Evolutionary conservation across 2,329 filamentous ascomycete species (phyloP), one percentile per base, ranked within the genome.

Genomic region (Leptoxyphium fumago): DNA sequence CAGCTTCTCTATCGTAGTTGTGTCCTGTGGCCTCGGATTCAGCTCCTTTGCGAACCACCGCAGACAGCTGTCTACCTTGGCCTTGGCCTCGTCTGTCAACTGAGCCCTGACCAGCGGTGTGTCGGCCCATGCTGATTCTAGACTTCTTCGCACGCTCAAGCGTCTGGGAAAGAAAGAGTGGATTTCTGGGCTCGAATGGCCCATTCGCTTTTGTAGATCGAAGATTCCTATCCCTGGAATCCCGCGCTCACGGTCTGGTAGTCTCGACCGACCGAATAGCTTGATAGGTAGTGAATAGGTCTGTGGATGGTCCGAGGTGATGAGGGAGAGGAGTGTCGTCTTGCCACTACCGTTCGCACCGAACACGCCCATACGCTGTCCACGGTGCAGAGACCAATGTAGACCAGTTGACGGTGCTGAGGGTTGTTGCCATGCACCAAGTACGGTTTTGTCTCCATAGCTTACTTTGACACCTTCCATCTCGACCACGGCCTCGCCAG

Each of bases 271-370:
- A 1, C 87, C 86, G 59, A 98, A 96, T 11, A 95, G 71, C 52
- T 77, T 81, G 48, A 98, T 81, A 0, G 89, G 88, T 18, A 88
- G 75, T 0, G 84, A 85, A 61, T 96, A 98, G 0, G 88, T 80
- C 62, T 96, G 89, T 0, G 91, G 91, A 55, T 98, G 91, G 57
- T 98, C 91, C 1, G 89, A 96, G 47, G 85, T 93, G 46, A 98
- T 83, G 5, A 98, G 72, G 5, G 87, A 91, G 26, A 96, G 75
- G 34, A 98, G 73, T 0, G 91, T 98, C 0, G 91, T 98, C 68
- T 98, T 98, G 14, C 91, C 91, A 1, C 86, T 94, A 18, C 75
- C 91, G 54, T 98, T 96, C 29, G 88, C 82, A 0, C 91, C 91
- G 57, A 98, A 91, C 14, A 96, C 75, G 2, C 84, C 89, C 83